Evolutionary conservation across 306 rosid species (phyloP).

Genomic region (Prunus kanzakura): DNA sequence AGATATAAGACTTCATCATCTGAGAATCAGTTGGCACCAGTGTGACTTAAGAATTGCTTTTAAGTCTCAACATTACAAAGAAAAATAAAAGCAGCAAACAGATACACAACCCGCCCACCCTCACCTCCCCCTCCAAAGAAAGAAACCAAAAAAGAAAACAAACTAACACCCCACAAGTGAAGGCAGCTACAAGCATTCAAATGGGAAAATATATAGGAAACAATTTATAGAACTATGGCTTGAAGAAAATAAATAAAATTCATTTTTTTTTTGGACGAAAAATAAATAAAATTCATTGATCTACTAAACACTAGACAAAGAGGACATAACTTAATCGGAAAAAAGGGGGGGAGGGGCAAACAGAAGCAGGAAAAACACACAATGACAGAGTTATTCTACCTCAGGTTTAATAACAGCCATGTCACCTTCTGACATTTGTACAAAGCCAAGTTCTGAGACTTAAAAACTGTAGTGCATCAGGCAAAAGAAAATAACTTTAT

Average conservation of each 20-base stretch:
- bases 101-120: background rate
- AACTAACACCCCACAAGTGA: background rate
- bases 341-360: background rate
- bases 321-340: background rate
- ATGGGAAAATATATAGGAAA: background rate
- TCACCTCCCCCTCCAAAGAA: background rate
- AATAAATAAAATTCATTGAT: background rate
- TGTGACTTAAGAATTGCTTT: background rate
- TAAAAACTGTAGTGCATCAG: background rate
- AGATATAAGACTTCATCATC: slow-evolving; percentile 77
- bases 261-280: too few species aligned
- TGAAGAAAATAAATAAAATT: background rate
- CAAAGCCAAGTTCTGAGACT: background rate
- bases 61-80: background rate
- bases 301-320: background rate
- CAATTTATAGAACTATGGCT: background rate
- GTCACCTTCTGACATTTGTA: slow-evolving; percentile 10
- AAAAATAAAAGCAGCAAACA: background rate
- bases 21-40: background rate
- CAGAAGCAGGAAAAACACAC: background rate
- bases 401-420: slow-evolving; percentile 22
- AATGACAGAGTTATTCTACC: background rate
- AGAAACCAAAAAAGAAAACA: background rate
- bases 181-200: background rate
- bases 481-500: background rate